Evolutionary conservation across 1,284 basidiomycete species (phyloP), one percentile per base, ranked within the genome.

Genomic region (Ceratobasidium sp.): DNA sequence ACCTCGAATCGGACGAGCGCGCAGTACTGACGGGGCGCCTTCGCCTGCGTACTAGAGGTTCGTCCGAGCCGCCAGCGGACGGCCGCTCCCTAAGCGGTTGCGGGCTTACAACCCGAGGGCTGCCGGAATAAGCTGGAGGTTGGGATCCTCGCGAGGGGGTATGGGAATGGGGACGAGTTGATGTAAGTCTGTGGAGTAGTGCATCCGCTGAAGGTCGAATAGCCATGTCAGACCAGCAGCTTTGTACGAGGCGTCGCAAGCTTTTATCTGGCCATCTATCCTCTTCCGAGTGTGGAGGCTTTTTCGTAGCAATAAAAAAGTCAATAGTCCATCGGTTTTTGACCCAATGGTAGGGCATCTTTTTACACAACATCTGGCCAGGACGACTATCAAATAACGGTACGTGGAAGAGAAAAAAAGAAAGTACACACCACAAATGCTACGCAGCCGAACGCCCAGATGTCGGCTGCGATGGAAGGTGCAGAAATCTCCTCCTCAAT

Each of bases 341-440:
- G 5, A 68, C 66, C 66, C 66, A 68, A 33, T 68, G 66, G n/a
- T 68, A 68, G 15, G 66, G 66, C 66, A 68, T 33, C 26, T 68
- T 68, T 68, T 68, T 68, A 33, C 66, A 68, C 28, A 68, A 26
- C 46, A 68, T n/a, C 66, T 68, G 5, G 18, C 28, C 12, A 20
- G 12, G 18, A 46, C n/a, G 39, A 42, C n/a, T 49, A 7, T 68
- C 9, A 18, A 49, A 33, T 28, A 28, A 33, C 33, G 26, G 18
- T 46, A 23, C 12, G 23, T 10, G 26, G 5, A 23, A 40, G 12
- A 26, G 23, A 49, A 18, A 49, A 49, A 18, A 49, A 63, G 15
- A 12, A 60, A 60, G 13, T 60, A n/a, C 60, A 9, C 63, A 80
- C 81, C 58, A 51, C 68, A 10, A 51, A 70, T 46, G 68, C 61